A percentile compares a stretch with the other conserved stretches of the same genome.
Conservation (phyloP, 352 stramenopile species). For the Globisporangium splendens region DNA sequence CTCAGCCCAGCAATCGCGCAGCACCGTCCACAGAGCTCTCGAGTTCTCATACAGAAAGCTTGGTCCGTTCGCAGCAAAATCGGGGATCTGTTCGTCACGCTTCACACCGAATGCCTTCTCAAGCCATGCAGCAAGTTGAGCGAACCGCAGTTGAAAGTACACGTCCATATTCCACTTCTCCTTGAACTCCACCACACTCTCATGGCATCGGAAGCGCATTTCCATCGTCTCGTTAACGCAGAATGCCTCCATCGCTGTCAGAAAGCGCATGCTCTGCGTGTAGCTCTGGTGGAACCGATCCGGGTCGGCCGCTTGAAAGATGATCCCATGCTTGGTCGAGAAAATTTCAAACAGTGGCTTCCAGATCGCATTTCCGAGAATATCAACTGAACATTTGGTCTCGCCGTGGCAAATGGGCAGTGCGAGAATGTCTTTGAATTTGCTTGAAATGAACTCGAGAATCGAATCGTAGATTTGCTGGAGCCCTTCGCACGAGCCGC, state of each 20-base stretch:
- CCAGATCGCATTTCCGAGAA: conserved; percentile 82
- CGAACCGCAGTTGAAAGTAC: conserved; percentile 79
- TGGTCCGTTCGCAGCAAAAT: conserved; percentile 6
- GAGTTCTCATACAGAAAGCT: conserved; percentile 52
- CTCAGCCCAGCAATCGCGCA: conserved; percentile 60
- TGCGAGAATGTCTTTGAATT: conserved; percentile 56
- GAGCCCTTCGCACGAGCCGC: conserved; percentile 76
- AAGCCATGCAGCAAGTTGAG: conserved; percentile 44
- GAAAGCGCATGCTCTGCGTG: conserved; percentile 70
- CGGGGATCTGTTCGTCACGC: conserved; percentile 18
- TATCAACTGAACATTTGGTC: conserved; percentile 63
- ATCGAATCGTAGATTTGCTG: conserved; percentile 69
- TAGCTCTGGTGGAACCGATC: conserved; percentile 84
- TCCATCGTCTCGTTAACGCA: conserved; percentile 58
- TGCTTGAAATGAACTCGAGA: conserved; percentile 66
- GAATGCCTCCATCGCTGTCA: conserved; percentile 51
- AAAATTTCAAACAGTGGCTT: conserved; percentile 70
- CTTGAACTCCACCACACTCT: conserved; percentile 77
- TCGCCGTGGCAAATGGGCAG: conserved; percentile 68
- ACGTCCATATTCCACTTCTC: conserved; percentile 88
- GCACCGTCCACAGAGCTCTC: conserved; percentile 36
- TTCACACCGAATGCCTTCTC: conserved; percentile 46
- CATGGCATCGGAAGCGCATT: conserved; percentile 60
- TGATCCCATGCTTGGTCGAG: conserved; percentile 63
- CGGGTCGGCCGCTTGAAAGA: conserved; percentile 79